Conservation (phyloP, 164 flowering plant species). For the Stephania cephalantha region DNA sequence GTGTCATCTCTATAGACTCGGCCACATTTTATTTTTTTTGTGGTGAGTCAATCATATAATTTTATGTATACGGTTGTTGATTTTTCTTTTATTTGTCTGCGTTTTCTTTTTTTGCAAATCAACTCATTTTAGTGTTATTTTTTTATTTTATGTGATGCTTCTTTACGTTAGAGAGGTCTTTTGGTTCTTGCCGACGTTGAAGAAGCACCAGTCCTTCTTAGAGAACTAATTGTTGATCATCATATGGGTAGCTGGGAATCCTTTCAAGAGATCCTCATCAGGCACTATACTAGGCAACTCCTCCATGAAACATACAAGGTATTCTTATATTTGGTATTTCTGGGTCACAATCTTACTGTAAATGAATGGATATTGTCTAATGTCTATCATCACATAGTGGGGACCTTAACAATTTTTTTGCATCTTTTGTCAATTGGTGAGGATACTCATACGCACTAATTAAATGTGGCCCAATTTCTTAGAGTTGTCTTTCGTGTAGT, state of each 20-base stretch:
- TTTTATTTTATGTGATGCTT: background rate
- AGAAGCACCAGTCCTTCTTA: conserved; percentile 80
- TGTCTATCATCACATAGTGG: background rate
- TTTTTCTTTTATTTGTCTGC: background rate
- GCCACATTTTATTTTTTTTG: background rate
- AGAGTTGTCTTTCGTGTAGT: background rate
- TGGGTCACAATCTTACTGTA: background rate
- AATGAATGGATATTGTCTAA: background rate
- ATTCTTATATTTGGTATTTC: conserved; percentile 8
- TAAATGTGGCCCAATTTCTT: background rate
- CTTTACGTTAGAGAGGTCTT: conserved; percentile 69
- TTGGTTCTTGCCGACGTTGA: conserved; percentile 96
- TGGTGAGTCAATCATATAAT: background rate
- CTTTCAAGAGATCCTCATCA: conserved; percentile 61
- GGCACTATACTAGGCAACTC: conserved; percentile 75
- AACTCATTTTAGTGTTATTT: background rate
- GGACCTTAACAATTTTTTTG: background rate
- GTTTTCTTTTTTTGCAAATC: background rate
- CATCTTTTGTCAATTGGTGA: background rate
- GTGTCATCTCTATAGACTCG: background rate
- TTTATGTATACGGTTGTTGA: background rate
- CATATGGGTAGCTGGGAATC: conserved; percentile 93
- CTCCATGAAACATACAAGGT: conserved; percentile 98
- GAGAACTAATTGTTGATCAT: conserved; percentile 56
- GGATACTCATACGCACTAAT: background rate